phyloP scores from a whole-genome alignment of 148 eudicot species.

The Fallopia convolvulus region DNA sequence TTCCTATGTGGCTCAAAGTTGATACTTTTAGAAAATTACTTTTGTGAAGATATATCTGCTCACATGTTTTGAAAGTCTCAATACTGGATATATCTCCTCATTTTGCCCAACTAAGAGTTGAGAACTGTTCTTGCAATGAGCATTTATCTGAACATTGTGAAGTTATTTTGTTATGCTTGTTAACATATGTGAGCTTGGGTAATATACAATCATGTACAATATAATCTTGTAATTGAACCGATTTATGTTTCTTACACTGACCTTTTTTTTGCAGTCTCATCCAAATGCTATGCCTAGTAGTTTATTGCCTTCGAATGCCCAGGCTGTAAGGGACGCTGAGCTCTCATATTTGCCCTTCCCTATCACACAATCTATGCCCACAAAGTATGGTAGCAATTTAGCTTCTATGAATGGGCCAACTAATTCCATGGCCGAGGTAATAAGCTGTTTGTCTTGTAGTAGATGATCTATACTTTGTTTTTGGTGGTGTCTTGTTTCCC shows the following conservation, averaged over 20 bases:
- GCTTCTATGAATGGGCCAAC: slow-evolving; percentile 58
- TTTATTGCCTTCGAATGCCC: slow-evolving; percentile 56
- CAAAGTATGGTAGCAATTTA: slow-evolving; percentile 45
- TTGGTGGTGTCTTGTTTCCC: no score
- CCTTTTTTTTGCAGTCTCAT: slow-evolving; percentile 41
- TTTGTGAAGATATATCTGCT: background rate
- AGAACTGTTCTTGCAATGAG: background rate
- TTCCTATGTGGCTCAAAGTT: background rate
- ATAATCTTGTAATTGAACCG: background rate
- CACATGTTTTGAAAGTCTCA: background rate
- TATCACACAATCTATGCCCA: slow-evolving; percentile 46
- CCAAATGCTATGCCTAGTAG: slow-evolving; percentile 54
- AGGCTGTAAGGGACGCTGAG: slow-evolving; percentile 65
- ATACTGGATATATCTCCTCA: background rate
- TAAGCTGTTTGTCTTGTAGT: background rate
- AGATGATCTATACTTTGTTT: background rate
- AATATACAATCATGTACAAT: background rate
- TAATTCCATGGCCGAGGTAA: slow-evolving; percentile 79
- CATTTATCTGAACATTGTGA: background rate
- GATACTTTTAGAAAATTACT: background rate
- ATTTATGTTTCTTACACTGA: background rate
- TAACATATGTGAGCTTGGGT: background rate
- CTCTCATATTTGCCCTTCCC: slow-evolving; percentile 68
- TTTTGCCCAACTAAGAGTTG: background rate
- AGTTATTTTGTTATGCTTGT: background rate